These are phyloP conservation scores for Trichoderma aggressivum DNA, from an alignment of 2,329 filamentous ascomycete species.

Conservation along the genomic window DNA sequence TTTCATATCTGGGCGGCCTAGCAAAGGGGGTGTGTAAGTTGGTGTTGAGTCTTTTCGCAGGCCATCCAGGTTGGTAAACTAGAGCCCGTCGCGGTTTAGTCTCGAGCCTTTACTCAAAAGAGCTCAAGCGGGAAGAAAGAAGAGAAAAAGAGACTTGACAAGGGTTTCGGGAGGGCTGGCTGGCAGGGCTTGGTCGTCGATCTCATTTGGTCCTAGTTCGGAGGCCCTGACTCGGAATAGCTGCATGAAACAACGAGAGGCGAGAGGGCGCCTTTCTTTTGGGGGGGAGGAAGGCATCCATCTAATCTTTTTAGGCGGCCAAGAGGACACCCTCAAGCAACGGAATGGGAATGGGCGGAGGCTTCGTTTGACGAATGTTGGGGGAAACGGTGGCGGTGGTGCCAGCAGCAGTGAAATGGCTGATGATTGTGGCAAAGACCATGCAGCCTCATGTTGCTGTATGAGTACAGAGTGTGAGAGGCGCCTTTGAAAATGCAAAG, in stretches of 20 bases:
- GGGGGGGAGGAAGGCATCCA: background rate
- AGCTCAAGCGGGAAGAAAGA: background rate
- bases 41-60: background rate
- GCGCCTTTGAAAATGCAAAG: background rate
- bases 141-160: background rate
- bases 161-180: background rate
- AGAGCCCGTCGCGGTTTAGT: background rate
- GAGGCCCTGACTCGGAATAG: slow-evolving; percentile 6
- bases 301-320: background rate
- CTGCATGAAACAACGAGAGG: slow-evolving; percentile 6
- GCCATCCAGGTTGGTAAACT: background rate
- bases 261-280: background rate
- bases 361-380: background rate
- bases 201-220: slow-evolving; percentile 18
- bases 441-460: background rate
- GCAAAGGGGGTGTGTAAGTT: background rate
- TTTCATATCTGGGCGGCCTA: background rate
- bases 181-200: slow-evolving; percentile 5
- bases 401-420: background rate
- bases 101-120: background rate
- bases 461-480: background rate
- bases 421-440: background rate
- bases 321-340: background rate
- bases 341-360: background rate
- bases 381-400: background rate